These are phyloP conservation scores for Chenopodium formosanum DNA, from an alignment of 148 eudicot genomes.

Conservation along the genomic window DNA sequence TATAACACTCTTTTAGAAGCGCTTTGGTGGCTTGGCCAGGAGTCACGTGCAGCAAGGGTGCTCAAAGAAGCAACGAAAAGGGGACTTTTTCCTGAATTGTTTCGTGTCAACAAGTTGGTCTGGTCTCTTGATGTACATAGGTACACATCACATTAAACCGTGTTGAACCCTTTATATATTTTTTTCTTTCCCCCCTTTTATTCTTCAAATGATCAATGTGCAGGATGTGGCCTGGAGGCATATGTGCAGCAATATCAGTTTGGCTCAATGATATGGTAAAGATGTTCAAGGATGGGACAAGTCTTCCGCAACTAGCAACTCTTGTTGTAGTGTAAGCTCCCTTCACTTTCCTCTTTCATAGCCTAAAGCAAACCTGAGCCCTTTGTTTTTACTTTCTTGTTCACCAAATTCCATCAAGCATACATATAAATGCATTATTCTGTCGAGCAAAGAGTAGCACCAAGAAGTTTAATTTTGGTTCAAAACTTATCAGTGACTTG, in stretches of 20 bases:
- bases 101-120: constrained; percentile 64
- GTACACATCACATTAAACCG: constrained; percentile 33
- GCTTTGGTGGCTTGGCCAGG: constrained; percentile 95
- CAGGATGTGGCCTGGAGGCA: constrained; percentile 97
- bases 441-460: too few species aligned
- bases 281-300: constrained; percentile 48
- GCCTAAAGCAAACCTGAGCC: neutral
- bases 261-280: constrained; percentile 73
- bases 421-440: neutral
- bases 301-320: constrained; percentile 81
- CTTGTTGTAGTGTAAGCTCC: constrained; percentile 82
- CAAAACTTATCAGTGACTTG: neutral
- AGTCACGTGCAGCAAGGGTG: constrained; percentile 84
- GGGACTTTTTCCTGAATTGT: constrained; percentile 88
- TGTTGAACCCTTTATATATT: neutral
- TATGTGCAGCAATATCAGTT: constrained; percentile 78
- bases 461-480: too few species aligned
- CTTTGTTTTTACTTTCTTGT: neutral
- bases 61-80: constrained; percentile 85
- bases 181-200: constrained; percentile 5
- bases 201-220: constrained; percentile 24
- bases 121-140: constrained; percentile 97
- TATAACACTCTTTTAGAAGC: constrained; percentile 87
- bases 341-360: neutral
- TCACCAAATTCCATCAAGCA: neutral